Base-by-base conservation (phyloP, 306 rosid species). In the Gillenia trifoliata region DNA sequence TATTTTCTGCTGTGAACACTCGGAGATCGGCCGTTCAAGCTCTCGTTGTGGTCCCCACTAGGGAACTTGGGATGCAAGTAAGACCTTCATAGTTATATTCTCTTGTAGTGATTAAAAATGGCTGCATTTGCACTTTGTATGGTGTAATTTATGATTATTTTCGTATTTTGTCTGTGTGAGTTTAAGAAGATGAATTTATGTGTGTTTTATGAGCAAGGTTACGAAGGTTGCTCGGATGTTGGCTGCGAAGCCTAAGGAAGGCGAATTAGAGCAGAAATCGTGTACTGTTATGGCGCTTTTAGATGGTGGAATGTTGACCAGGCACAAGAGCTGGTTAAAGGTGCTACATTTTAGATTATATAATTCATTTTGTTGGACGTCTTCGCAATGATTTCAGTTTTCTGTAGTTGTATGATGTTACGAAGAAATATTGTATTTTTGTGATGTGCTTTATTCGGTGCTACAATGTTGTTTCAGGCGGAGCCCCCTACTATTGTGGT, bases 21-120 rank as follows among this genome's bases (percentile, higher is more conserved):
- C 50, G 28, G 56, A 92, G 86, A 77, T 86, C 91, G 47, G 77
- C 88, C 66, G 88, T 92, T 72, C 99, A 92, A 80, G 97, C 97
- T 33, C 75, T 94, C 26, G 80, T 94, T 72, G 87, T 92, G 78
- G 99, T 94, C 62, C 97, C 96, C 76, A 92, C 99, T 33, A 86
- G 97, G 81, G 99, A 94, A 79, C 96, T 94, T 64, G 97, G 98
- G 77, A 94, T 90, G 82, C 98, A 92, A 83, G 97, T 90, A 90
- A 86, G 90, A 72, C 22, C 33, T 64, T 19, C 23, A 7, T 4
- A 8, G 7, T 33, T 31, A 10, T 4, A 10, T 20, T 64, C 26
- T 8, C 47, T 64, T 10, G 23, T 7, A 6, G 12, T 28, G 26
- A 28, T 38, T 36, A 25, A 38, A 20, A 22, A 7, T 56, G 50